Base-by-base conservation (phyloP, 2,329 filamentous ascomycete genomes). In the Tolypocladium capitatum region DNA sequence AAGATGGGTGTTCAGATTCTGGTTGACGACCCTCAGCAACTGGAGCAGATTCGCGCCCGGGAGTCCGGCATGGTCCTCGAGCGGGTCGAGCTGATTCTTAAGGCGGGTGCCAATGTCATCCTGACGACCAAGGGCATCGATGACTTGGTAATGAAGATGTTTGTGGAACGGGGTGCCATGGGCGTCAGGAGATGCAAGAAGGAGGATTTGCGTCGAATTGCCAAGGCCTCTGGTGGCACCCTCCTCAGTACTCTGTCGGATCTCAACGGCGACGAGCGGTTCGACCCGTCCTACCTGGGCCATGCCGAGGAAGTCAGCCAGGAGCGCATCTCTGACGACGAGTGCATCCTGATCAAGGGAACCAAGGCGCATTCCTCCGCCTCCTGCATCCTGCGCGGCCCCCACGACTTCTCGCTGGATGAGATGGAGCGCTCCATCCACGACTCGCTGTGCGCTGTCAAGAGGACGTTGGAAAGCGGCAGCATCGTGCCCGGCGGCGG, bases 341-440 rank as follows among this genome's bases (percentile, higher is more conserved):
- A 98, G 73, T 97, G 91, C 68, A 98, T 98, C 56, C 72, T 98
- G 53, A 78, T 98, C 64, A 95, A 92, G 75, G 91, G 91, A 48
- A 95, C 92, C 60, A 97, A 96, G 73, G 79, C 85, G 28, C 88
- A 92, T 69, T 92, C 85, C 3, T 94, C 90, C 7, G 90, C 92
- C 30, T 98, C 92, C 18, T 89, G 96, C 67, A 94, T 98, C 57
- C 84, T 98, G 47, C 86, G 92, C 50, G 92, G 92, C 42, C 78
- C 92, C 57, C 97, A 98, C 69, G 92, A 98, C 68, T 97, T 86
- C 71, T 87, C 88, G 51, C 80, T 98, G 30, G 92, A 98, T 62
- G 92, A 98, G 76, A 98, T 97, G 91, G 92, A 98, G 76, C 86
- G 92, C 55, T 97, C 92, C 1, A 82, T 98, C 18, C 92, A 98